Base-by-base conservation (phyloP, 2,329 filamentous ascomycete genomes). In the Talaromyces sp. region DNA sequence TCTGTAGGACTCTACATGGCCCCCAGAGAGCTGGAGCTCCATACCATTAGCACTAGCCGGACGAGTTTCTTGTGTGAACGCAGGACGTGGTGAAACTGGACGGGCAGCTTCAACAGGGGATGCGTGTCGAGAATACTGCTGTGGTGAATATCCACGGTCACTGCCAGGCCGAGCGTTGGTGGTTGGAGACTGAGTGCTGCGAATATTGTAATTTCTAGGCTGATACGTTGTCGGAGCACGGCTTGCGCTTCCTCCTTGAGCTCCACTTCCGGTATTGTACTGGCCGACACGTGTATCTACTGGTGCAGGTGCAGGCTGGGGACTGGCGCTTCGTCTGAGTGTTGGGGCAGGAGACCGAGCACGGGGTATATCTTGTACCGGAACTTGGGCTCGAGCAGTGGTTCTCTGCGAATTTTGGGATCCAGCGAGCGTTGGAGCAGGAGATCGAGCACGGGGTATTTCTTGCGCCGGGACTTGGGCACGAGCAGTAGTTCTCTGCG, bases 1-100 rank as follows among this genome's bases (percentile, higher is more conserved):
- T 22, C 82, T 83, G 64, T 87, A 87, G 25, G 76, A 74, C 56
- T 86, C 83, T 59, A 83, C 79, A 7, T 77, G 77, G 11, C 67
- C 71, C 21, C 72, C 72, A n/a, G 79, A 85, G 33, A 90, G 78
- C 71, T 90, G 87, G 58, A 90, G 78, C 37, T 87, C 83, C 85
- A 89, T 89, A 17, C 83, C 76, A 31, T 70, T 70, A 22, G 74
- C 67, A 64, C 80, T 83, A 4, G 72, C 72, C 31, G 80, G 80
- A 19, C 80, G 76, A 39, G 77, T 71, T 59, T 78, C 76, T 48
- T 78, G 75, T 51, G 77, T 68, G 66, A 80, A 81, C 50, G 79
- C 76, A 6, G 80, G 80, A 57, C 81, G 76, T 17, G 81, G 81
- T n/a, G 80, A 82, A 6, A 75, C 76, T 19, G 77, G 76, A 54